These are phyloP conservation scores for Hypoxylon crocopeplum DNA, from an alignment of 495 filamentous ascomycete species.

Conservation along the genomic window DNA sequence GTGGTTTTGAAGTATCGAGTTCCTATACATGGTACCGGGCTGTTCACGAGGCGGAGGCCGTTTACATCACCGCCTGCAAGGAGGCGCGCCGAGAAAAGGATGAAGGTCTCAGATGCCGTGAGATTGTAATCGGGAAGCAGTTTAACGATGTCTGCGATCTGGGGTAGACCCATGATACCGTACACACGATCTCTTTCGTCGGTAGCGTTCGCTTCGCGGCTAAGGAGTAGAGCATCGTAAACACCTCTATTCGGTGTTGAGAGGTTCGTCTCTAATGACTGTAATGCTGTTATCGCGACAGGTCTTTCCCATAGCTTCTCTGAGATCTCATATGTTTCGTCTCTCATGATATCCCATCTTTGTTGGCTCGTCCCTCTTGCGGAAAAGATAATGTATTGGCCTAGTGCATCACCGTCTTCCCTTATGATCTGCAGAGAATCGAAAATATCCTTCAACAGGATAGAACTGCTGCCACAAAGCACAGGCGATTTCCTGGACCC, in stretches of 20 bases:
- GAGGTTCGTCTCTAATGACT: conserved; percentile 5
- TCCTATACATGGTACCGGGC: conserved; percentile 19
- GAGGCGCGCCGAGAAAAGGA: conserved; percentile 19
- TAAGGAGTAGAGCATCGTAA: conserved; percentile 20
- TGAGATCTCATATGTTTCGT: conserved; percentile 14
- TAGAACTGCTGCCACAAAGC: conserved; percentile 13
- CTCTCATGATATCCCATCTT: conserved; percentile 5
- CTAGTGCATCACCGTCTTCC: background rate
- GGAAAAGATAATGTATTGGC: conserved; percentile 10
- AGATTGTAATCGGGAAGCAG: conserved; percentile 24
- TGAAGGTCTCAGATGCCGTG: conserved; percentile 21
- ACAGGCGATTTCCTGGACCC: conserved; percentile 22
- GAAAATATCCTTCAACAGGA: conserved; percentile 11
- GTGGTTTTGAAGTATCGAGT: conserved; percentile 19
- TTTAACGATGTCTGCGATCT: conserved; percentile 7
- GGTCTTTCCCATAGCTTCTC: conserved; percentile 26
- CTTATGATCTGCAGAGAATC: conserved; percentile 2
- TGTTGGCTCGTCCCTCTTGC: background rate
- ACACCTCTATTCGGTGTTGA: conserved; percentile 3
- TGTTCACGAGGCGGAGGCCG: conserved; percentile 26
- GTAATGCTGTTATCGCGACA: conserved; percentile 8
- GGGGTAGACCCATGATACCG: conserved; percentile 28
- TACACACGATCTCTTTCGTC: conserved; percentile 33
- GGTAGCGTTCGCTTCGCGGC: conserved; percentile 28
- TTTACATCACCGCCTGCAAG: conserved; percentile 22